Evolutionary conservation across 1,284 basidiomycete species (phyloP).

Genomic region (Acaromyces ingoldii): DNA sequence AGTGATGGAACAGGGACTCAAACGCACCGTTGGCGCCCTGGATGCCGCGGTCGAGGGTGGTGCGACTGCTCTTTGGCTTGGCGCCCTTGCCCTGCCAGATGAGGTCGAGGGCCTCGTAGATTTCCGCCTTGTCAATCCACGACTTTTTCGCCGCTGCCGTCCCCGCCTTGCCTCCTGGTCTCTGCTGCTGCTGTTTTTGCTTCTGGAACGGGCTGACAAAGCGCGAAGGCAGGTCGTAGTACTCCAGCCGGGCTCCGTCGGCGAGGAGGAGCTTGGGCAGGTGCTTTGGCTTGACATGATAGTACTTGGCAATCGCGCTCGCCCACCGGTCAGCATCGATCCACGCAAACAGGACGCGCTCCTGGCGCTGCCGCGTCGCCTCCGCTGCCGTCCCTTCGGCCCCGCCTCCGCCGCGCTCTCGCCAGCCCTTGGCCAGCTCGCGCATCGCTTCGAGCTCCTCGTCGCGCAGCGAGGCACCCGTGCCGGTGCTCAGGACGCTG

Average conservation of each 20-base stretch:
- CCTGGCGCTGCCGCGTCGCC: neutral
- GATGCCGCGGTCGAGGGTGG: conserved; percentile 24
- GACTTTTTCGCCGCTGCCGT: conserved; percentile 3
- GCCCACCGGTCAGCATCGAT: conserved; percentile 45
- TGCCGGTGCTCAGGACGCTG: conserved; percentile 4
- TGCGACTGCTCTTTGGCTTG: conserved; percentile 20
- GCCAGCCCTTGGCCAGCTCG: conserved; percentile 25
- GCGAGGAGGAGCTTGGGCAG: conserved; percentile 27
- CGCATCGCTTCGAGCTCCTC: conserved; percentile 26
- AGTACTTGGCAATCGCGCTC: conserved; percentile 28
- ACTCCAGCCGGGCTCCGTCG: conserved; percentile 26
- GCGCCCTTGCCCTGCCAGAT: conserved; percentile 13
- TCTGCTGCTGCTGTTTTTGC: neutral
- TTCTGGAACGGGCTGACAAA: neutral
- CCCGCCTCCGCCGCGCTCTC: conserved; percentile 5
- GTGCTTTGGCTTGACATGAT: conserved; percentile 16
- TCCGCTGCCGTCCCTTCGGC: too few species aligned
- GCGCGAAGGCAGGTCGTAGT: conserved; percentile 20
- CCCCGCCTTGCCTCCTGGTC: neutral
- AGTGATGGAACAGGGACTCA: conserved; percentile 6
- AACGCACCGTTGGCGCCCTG: conserved; percentile 16
- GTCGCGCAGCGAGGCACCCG: conserved; percentile 22
- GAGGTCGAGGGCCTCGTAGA: conserved; percentile 14
- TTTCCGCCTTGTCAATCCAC: conserved; percentile 16
- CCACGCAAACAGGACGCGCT: conserved; percentile 37